These are phyloP conservation scores for Trichosporon sp. DNA, from an alignment of 1,284 basidiomycete species.

Conservation along the genomic window DNA sequence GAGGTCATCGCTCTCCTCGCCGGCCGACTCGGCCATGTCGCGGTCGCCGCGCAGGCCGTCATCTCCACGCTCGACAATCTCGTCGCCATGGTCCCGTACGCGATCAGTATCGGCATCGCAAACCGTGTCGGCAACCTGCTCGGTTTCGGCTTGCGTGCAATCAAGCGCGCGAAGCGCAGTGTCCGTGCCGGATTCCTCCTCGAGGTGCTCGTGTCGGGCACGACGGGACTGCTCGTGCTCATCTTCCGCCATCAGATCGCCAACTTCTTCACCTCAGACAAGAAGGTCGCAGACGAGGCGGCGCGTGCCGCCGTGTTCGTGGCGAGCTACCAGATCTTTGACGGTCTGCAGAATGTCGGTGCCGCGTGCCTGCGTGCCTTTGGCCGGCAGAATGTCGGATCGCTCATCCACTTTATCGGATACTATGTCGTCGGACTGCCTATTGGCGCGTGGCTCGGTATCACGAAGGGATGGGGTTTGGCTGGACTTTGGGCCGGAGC, in stretches of 20 bases:
- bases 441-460: constrained; percentile 37
- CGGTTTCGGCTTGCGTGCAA: constrained; percentile 37
- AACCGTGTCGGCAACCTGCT: constrained; percentile 43
- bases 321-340: constrained; percentile 37
- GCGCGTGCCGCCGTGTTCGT: constrained; percentile 34
- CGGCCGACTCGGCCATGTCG: constrained; percentile 37
- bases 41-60: constrained; percentile 43
- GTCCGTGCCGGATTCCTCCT: constrained; percentile 38
- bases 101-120: constrained; percentile 36
- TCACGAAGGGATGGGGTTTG: constrained; percentile 35
- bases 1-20: constrained; percentile 43
- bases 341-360: constrained; percentile 40
- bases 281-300: constrained; percentile 33
- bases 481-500: constrained; percentile 42
- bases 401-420: constrained; percentile 35
- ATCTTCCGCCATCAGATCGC: constrained; percentile 34
- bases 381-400: constrained; percentile 38
- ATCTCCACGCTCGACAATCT: constrained; percentile 34
- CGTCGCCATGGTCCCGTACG: constrained; percentile 35
- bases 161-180: constrained; percentile 33
- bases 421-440: constrained; percentile 41
- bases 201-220: constrained; percentile 31
- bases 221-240: constrained; percentile 30
- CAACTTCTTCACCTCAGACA: constrained; percentile 35
- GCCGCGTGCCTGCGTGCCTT: constrained; percentile 42